These are phyloP conservation scores for Chytridiales sp. DNA, from an alignment of 371 early-diverging fungal species.

Conservation along the genomic window DNA sequence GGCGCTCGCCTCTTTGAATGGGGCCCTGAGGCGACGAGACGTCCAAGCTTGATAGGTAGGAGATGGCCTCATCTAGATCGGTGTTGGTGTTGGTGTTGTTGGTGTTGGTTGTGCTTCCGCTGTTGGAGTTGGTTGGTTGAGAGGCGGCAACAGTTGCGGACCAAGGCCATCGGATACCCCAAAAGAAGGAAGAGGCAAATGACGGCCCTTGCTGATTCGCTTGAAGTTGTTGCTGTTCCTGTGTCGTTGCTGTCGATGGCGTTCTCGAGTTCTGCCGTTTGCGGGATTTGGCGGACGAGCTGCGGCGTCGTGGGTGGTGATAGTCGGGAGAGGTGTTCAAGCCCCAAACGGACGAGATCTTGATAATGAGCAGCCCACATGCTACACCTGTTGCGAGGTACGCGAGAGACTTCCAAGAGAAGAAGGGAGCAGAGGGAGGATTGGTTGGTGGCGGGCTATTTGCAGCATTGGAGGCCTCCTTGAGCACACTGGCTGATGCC, in stretches of 20 bases:
- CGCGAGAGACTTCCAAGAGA: not conserved
- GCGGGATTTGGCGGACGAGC: too few relatives aligned
- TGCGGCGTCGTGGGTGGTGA: too few relatives aligned
- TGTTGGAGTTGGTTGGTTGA: not conserved
- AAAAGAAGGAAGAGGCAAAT: too few relatives aligned
- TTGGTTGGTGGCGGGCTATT: too few relatives aligned
- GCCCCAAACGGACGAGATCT: slow-evolving; percentile 3
- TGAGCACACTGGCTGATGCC: too few relatives aligned
- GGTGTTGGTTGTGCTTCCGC: not conserved
- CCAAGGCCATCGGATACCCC: not conserved
- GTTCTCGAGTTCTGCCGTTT: too few relatives aligned
- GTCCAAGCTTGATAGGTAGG: not conserved
- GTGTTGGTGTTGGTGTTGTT: not conserved
- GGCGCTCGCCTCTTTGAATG: too few relatives aligned
- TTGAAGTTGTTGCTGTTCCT: not conserved
- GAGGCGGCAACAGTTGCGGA: not conserved
- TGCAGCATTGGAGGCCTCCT: too few relatives aligned
- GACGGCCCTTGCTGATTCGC: not conserved
- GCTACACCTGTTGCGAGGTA: slow-evolving; percentile 21
- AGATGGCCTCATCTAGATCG: not conserved
- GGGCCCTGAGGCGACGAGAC: too few relatives aligned
- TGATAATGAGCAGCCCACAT: slow-evolving; percentile 14
- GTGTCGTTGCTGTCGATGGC: not conserved
- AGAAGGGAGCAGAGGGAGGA: too few relatives aligned
- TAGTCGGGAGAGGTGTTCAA: too few relatives aligned